phyloP scores from a whole-genome alignment of 2,329 filamentous ascomycete genomes.

The Scedosporium apiospermum region DNA sequence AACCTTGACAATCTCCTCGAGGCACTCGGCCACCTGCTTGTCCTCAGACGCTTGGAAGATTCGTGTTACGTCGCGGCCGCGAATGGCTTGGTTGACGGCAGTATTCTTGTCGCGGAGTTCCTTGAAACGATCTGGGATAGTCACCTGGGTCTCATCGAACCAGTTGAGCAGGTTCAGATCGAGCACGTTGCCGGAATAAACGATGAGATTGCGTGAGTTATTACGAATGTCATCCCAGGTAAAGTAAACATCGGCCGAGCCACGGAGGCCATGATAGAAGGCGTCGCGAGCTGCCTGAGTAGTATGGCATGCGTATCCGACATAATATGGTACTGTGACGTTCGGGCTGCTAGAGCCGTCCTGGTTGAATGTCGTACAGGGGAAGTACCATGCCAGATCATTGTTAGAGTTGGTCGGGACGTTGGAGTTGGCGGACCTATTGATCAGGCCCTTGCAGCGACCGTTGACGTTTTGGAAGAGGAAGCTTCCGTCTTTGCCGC shows the following conservation, averaged over 20 bases:
- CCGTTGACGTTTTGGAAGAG: slow-evolving; percentile 98
- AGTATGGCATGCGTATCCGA: slow-evolving; percentile 86
- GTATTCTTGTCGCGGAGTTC: slow-evolving; percentile 62
- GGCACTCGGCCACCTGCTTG: slow-evolving; percentile 75
- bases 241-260: slow-evolving; percentile 83
- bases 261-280: slow-evolving; percentile 62
- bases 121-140: slow-evolving; percentile 67
- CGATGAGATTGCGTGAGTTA: slow-evolving; percentile 76
- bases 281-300: slow-evolving; percentile 54
- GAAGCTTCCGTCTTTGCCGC: slow-evolving; percentile 90
- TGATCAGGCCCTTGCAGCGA: slow-evolving; percentile 87
- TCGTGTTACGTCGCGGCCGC: slow-evolving; percentile 81
- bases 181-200: slow-evolving; percentile 89
- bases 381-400: slow-evolving; percentile 92
- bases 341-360: slow-evolving; percentile 80
- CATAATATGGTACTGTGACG: slow-evolving; percentile 61
- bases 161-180: slow-evolving; percentile 82
- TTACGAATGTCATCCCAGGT: slow-evolving; percentile 94
- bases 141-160: slow-evolving; percentile 78
- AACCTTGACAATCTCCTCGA: slow-evolving; percentile 91
- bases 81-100: slow-evolving; percentile 51
- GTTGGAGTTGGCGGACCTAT: slow-evolving; percentile 56
- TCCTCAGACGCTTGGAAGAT: slow-evolving; percentile 71
- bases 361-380: slow-evolving; percentile 84
- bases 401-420: slow-evolving; percentile 66